Conservation (phyloP, 495 filamentous ascomycete genomes). For the Neurospora intermedia region DNA sequence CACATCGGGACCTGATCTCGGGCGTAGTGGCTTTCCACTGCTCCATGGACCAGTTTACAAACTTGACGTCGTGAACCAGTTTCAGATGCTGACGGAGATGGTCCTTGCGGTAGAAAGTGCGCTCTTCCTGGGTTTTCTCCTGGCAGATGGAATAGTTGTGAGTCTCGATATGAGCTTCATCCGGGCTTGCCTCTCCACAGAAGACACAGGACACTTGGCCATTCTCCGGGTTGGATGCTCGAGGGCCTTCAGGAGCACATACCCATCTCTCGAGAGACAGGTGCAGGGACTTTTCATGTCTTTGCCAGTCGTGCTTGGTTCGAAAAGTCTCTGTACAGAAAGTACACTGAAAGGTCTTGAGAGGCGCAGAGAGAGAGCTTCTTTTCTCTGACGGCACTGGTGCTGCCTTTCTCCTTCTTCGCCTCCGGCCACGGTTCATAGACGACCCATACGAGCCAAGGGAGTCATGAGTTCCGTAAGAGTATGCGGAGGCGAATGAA, state of each 20-base stretch:
- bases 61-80: conserved; percentile 61
- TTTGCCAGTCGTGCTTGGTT: conserved; percentile 76
- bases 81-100: conserved; percentile 73
- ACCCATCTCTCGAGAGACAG: conserved; percentile 70
- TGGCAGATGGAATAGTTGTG: conserved; percentile 65
- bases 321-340: conserved; percentile 75
- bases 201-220: conserved; percentile 52
- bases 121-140: conserved; percentile 47
- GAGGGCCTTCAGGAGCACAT: conserved; percentile 59
- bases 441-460: conserved; percentile 54
- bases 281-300: conserved; percentile 75
- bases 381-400: conserved; percentile 1
- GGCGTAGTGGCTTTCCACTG: conserved; percentile 52
- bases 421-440: conserved; percentile 50
- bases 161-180: conserved; percentile 50
- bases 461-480: conserved; percentile 54
- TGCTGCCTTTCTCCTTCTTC: conserved; percentile 46
- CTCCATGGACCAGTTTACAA: conserved; percentile 51
- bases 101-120: conserved; percentile 77
- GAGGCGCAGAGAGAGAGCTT: conserved; percentile 18
- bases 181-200: conserved; percentile 49
- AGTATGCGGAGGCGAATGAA: conserved; percentile 65
- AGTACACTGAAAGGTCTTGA: conserved; percentile 67
- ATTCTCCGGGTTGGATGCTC: conserved; percentile 35
- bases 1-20: conserved; percentile 56